These are phyloP conservation scores for Xylaria castorea DNA, from an alignment of 495 filamentous ascomycete species.

Conservation along the genomic window DNA sequence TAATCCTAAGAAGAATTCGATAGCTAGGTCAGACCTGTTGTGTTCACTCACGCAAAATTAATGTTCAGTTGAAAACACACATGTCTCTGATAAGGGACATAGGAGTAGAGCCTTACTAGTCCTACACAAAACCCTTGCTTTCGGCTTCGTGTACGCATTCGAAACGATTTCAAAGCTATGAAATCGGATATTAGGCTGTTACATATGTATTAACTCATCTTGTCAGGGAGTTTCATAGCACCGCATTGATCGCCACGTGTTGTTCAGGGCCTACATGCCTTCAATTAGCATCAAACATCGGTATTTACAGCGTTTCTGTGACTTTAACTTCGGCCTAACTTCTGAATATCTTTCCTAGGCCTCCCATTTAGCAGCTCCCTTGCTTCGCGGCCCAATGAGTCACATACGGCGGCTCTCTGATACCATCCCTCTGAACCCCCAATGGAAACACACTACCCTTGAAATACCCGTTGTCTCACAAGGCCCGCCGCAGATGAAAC, in stretches of 20 bases:
- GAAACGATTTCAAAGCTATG: neutral
- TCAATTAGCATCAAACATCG: neutral
- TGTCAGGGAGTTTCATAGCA: neutral
- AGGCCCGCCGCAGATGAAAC: neutral
- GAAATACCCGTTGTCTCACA: slow-evolving; percentile 12
- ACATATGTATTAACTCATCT: neutral
- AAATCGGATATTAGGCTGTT: neutral
- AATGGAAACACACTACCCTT: neutral
- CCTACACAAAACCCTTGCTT: neutral
- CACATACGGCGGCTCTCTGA: neutral
- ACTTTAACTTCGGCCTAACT: neutral
- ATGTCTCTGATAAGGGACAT: neutral
- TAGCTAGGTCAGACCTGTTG: neutral
- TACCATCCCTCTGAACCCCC: slow-evolving; percentile 4
- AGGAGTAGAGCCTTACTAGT: neutral
- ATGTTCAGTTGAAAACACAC: neutral
- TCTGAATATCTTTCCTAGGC: neutral
- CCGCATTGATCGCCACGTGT: neutral
- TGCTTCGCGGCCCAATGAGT: neutral
- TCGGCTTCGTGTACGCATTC: neutral
- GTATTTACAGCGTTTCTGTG: neutral
- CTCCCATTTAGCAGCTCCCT: neutral
- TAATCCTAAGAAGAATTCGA: neutral
- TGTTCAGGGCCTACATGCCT: neutral
- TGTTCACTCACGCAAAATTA: neutral